Percentiles rank a stretch among this genome's conserved stretches.
Conservation (phyloP, 495 filamentous ascomycete species). For the Articulospora tetracladia region DNA sequence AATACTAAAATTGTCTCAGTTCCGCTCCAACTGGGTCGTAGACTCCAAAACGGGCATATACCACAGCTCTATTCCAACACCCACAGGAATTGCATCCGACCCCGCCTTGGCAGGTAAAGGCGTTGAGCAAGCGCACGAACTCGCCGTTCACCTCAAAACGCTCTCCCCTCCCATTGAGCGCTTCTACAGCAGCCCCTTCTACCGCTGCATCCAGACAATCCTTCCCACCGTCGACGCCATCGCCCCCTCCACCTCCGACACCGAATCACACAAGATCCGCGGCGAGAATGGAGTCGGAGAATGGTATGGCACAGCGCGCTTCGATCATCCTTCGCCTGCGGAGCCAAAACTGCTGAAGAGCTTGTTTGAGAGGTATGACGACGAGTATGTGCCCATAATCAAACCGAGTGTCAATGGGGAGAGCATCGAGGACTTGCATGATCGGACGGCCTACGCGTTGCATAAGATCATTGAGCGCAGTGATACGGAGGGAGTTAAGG, state of each 20-base stretch:
- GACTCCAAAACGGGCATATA: constrained; percentile 75
- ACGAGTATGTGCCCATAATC: constrained; percentile 52
- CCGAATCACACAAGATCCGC: constrained; percentile 41
- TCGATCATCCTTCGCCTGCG: constrained; percentile 80
- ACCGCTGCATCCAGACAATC: constrained; percentile 89
- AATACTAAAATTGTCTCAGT: constrained; percentile 50
- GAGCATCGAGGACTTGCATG: constrained; percentile 70
- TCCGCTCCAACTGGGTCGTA: constrained; percentile 71
- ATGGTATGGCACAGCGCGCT: constrained; percentile 81
- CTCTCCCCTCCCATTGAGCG: constrained; percentile 64
- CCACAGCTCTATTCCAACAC: constrained; percentile 60
- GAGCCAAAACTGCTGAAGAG: constrained; percentile 47
- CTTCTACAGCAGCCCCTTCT: constrained; percentile 85
- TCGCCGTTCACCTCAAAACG: constrained; percentile 59
- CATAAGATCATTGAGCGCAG: constrained; percentile 64
- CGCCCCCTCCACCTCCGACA: constrained; percentile 17
- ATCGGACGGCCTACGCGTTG: constrained; percentile 70
- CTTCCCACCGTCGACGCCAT: constrained; percentile 60
- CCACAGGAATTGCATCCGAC: constrained; percentile 82
- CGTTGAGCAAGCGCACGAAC: constrained; percentile 75
- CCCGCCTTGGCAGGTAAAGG: constrained; percentile 85
- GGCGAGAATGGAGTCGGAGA: constrained; percentile 80
- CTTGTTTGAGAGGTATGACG: constrained; percentile 61
- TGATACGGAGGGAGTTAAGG: constrained; percentile 58
- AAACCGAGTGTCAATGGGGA: constrained; percentile 71